phyloP scores from a whole-genome alignment of 169 alveolate species.

The Eimeria acervulina region DNA sequence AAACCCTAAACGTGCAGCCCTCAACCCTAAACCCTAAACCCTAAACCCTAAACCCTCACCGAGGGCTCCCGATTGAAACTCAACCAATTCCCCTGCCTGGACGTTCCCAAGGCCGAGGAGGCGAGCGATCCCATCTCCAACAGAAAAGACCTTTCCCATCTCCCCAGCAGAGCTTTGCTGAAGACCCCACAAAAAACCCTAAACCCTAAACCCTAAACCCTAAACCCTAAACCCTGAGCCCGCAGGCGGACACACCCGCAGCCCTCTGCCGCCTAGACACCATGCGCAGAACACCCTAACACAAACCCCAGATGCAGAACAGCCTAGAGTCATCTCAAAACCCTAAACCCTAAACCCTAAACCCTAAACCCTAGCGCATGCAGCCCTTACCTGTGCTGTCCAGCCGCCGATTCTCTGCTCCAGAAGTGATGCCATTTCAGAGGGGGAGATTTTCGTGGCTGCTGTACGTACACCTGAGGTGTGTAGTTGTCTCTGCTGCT shows the following conservation, averaged over 20 bases:
- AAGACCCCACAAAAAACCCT: too few relatives aligned
- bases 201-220: too few relatives aligned
- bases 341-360: too few relatives aligned
- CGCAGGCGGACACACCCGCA: too few relatives aligned
- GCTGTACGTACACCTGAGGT: constrained; percentile 76
- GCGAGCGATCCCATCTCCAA: too few relatives aligned
- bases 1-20: background rate
- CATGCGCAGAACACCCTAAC: too few relatives aligned
- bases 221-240: too few relatives aligned
- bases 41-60: background rate
- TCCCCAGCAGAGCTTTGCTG: background rate
- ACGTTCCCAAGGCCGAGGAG: too few relatives aligned
- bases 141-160: background rate
- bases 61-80: background rate
- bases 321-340: background rate
- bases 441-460: constrained; percentile 91
- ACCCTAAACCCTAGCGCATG: background rate
- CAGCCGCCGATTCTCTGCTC: constrained; percentile 91
- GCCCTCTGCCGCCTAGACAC: too few relatives aligned
- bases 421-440: constrained; percentile 91
- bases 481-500: constrained; percentile 26
- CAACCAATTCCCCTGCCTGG: background rate
- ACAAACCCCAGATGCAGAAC: too few relatives aligned
- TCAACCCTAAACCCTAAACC: background rate
- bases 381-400: constrained; percentile 84